Base-by-base conservation (phyloP, 2,329 filamentous ascomycete species). In the Aspergillus pseudoglaucus region DNA sequence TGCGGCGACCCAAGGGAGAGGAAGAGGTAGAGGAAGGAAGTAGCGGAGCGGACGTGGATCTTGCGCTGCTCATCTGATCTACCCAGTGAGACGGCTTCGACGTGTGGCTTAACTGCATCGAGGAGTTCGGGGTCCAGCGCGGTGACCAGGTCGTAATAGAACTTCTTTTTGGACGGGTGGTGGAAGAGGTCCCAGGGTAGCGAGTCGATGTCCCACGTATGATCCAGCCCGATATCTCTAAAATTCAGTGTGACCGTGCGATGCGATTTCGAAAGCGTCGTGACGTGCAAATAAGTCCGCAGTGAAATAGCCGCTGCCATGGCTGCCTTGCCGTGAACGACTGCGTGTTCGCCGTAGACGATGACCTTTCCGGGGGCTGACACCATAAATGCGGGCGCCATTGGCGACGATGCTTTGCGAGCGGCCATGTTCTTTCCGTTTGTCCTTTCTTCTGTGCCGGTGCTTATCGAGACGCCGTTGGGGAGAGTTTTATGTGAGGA, bases 311-410 rank as follows among this genome's bases (percentile, higher is more conserved):
- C 85, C 20, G 93, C 94, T 45, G 93, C 93, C 69, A 98, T 91
- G 49, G 93, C 91, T 57, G 90, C 83, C 85, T 96, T 97, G 64
- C 90, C 90, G 64, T 98, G 83, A 17, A 98, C 93, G n/a, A 97
- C 93, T 2, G 93, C 87, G 73, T 98, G 93, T 69, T 98, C 93
- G 57, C 93, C 93, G 72, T 91, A 97, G 46, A 97, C 88, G 67
- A 98, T 98, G 64, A 96, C 93, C 69, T 98, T 98, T 54, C 91
- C 94, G 0, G 93, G 93, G 2, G 94, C 91, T 14, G 93, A 97
- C 48, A 97, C 90, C 88, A 98, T 95, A 67, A 98, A 98, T 52
- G 90, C 76, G 39, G 91, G 90, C 71, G 93, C 79, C 74, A 85
- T 79, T 1, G 82, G 81, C 43, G 79, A 79, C 18, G 74, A 76